Evolutionary conservation across 2,329 filamentous ascomycete species (phyloP), one percentile per base, ranked within the genome.

Genomic region (Endocalyx cinctus): DNA sequence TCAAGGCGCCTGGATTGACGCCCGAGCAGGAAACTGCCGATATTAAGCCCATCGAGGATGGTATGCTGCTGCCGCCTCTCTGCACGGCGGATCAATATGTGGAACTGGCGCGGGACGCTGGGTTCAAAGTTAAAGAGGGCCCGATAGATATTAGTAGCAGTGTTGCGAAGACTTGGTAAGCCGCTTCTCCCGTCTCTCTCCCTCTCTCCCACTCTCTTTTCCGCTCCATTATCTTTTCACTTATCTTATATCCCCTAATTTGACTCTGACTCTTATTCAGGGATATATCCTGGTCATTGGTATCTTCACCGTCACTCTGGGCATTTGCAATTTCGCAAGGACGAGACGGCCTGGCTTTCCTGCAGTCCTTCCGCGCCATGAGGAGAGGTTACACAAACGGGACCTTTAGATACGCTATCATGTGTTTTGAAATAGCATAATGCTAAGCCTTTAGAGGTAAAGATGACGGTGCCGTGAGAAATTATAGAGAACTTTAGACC

Each of bases 331-430:
- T 78, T 26, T 70, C 71, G 15, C 75, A 79, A 45, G 75, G 75
- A 10, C 59, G 75, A 31, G 75, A 79, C 42, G 74, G 73, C 3
- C 66, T 79, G 26, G 72, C 74, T 4, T 79, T 79, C 43, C 53
- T 79, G 37, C 74, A 79, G 50, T 70, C 74, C 1, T 79, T 79
- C 57, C 64, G 74, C 12, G 74, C 75, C 6, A 79, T 79, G 75
- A 61, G 73, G 41, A 62, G 74, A 37, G 74, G 74, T 0, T 79
- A 77, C 46, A 67, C 68, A 0, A 76, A 77, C 37, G 73, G 71
- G 5, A 71, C 64, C 7, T 79, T 79, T 50, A 60, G 67, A 23
- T 79, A 79, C 47, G 72, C 71, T 13, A 70, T 79, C 10, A 73
- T 79, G 64, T 66, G 63, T 11, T 77, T 79, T 45, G 54, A 66